Percentiles rank a stretch among this genome's conserved stretches.
Conservation (phyloP, 192 early-diverging fungal genomes). For the Oehlia diaphana region DNA sequence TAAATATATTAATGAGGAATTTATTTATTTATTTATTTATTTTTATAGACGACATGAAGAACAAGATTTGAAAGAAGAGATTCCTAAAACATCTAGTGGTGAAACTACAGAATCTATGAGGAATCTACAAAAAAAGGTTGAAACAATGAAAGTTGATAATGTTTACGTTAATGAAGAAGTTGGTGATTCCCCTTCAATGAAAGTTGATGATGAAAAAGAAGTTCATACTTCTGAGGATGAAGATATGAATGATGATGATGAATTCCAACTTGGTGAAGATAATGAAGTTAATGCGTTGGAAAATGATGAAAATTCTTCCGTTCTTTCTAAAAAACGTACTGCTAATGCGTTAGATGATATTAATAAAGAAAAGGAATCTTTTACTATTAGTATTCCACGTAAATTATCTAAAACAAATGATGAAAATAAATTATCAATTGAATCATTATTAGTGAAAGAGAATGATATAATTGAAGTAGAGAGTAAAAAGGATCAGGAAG, state of each 20-base stretch:
- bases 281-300: not conserved
- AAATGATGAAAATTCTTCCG: not conserved
- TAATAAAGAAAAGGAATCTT: not conserved
- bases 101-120: conserved; percentile 2
- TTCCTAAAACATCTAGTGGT: not conserved
- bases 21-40: not conserved
- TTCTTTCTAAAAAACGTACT: not conserved
- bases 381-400: not conserved
- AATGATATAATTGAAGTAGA: too few species aligned
- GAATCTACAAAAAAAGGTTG: not conserved
- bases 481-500: not conserved
- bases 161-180: not conserved
- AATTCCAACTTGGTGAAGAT: not conserved
- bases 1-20: too few species aligned
- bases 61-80: not conserved
- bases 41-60: not conserved
- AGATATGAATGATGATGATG: not conserved
- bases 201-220: not conserved
- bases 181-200: not conserved
- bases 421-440: not conserved
- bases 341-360: not conserved
- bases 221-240: not conserved
- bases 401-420: not conserved
- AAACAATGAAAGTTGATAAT: not conserved
- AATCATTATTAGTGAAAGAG: not conserved